Base-by-base conservation (phyloP, 2,329 filamentous ascomycete species). In the Aspergillus floridensis region DNA sequence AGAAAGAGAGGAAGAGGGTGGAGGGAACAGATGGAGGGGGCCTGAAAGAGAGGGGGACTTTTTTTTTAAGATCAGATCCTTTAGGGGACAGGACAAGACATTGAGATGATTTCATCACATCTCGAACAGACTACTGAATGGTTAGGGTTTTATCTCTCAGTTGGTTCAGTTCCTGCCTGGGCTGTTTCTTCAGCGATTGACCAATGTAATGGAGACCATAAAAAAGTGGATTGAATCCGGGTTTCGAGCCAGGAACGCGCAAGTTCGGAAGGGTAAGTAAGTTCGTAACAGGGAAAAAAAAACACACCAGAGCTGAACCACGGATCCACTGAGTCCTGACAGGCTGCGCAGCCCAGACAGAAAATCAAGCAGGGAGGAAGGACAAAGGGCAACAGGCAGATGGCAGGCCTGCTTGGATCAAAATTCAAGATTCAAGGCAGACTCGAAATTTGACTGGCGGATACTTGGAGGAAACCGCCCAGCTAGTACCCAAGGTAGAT, bases 221-320 rank as follows among this genome's bases (percentile, higher is more conserved):
- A 11, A 29, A 49, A 49, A 49, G 48, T 49, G 48, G 48, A 31
- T 24, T 29, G 29, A 49, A 49, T 49, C 48, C 48, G 48, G 48
- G 26, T 49, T 49, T 49, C 24, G 14, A 49, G 19, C 48, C 48
- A 49, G 48, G 48, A 49, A 49, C 48, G 48, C 19, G 48, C 47
- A 49, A 49, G 47, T 24, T 22, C 47, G 24, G 24, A 22, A 49
- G 21, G 26, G n/a, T 22, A 49, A 49, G 22, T 24, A 7, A 22
- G 19, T 26, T 49, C 11, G 12, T 24, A 49, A 26, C 47, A 41
- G 26, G 48, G 21, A 52, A 49, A 19, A 50, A 50, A 41, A 48
- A 44, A n/a, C n/a, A n/a, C 47, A 41, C 49, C 53, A 32, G 56
- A 49, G 52, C 55, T 58, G 60, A 63, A 63, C 60, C 58, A 63